Evolutionary conservation across 2,329 filamentous ascomycete genomes (phyloP), one percentile per base, ranked within the genome.

Genomic region (Alternaria longipes): DNA sequence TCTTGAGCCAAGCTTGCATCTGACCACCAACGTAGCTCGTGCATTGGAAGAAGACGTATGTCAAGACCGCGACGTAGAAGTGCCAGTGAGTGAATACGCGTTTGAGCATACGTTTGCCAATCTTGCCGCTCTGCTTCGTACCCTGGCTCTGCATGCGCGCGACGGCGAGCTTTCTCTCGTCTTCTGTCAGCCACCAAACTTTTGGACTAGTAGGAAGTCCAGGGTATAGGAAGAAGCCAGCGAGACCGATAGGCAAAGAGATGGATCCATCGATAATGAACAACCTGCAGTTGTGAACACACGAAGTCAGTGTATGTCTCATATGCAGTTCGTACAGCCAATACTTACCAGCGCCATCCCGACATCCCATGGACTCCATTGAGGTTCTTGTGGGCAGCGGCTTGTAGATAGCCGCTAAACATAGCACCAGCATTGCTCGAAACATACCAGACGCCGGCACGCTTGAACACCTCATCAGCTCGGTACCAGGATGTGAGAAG

Each of bases 211-310:
- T 77, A 0, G 83, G 83, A 1, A 82, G 76, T 44, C 84, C 82
- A 0, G 83, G 83, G 59, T 85, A 84, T 60, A 85, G 76, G 11
- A 86, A 74, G 66, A 83, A 86, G 1, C 85, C 84, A 12, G 83
- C 79, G 2, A 86, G 59, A 3, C 83, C 83, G 9, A 87, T 81
- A 0, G 85, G 85, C 3, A 87, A 76, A 1, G 83, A 85, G 65
- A 87, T 85, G 45, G 84, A 77, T 0, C 83, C 83, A 66, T 87
- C 84, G 51, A 86, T 83, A 46, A 87, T 83, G 56, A 87, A 88
- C 0, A 87, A 77, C 36, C 36, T 74, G 32, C 70, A 85, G 12
- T 5, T 3, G 14, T 36, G 6, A 12, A 14, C 14, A 6, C 2
- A 7, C 7, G 34, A 36, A 36, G 34, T 36, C 16, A 36, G 34